Base-by-base conservation (phyloP, 1,139 yeast species). In the Pichia terricola region DNA sequence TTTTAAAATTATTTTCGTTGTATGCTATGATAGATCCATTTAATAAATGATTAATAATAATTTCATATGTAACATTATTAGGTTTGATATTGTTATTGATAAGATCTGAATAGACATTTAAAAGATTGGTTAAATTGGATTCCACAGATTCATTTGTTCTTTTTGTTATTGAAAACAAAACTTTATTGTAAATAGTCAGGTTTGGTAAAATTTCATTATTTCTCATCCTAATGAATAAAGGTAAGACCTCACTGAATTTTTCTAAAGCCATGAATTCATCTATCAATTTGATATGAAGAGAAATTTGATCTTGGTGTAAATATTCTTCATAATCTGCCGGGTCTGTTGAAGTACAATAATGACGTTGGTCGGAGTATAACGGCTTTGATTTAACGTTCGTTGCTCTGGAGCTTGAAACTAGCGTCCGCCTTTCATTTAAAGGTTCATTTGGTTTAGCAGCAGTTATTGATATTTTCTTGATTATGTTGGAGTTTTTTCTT, bases 71-170 rank as follows among this genome's bases (percentile, higher is more conserved):
- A 31, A 66, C 66, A 35, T 57, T 53, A 35, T 71, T 67, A 26
- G 91, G 91, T 54, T 75, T 79, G 36, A 77, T 50, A 45, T 63
- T 66, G 47, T 68, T 67, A 30, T 68, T 55, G 28, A 82, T 66
- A 54, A 81, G 63, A 55, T 81, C 88, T 44, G 81, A 84, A 58
- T 82, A 82, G 35, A 81, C 77, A 16, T 79, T 79, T 50, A 82
- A 64, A 48, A 82, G 59, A 44, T 71, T 75, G 3, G 85, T 81
- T 54, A 81, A 66, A 53, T 66, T 68, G 40, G 68, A 69, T 50
- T 72, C 75, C 6, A 66, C 50, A 28, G 71, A 59, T 50, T 68
- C 70, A 39, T 63, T 63, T 45, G 69, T 68, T 45, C 66, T 54
- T n/a, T 49, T 31, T 25, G 56, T 48, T 22, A 62, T 59, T 3